Evolutionary conservation across 176 grass and related monocot genomes (phyloP).

Genomic region (Puya raimondii): DNA sequence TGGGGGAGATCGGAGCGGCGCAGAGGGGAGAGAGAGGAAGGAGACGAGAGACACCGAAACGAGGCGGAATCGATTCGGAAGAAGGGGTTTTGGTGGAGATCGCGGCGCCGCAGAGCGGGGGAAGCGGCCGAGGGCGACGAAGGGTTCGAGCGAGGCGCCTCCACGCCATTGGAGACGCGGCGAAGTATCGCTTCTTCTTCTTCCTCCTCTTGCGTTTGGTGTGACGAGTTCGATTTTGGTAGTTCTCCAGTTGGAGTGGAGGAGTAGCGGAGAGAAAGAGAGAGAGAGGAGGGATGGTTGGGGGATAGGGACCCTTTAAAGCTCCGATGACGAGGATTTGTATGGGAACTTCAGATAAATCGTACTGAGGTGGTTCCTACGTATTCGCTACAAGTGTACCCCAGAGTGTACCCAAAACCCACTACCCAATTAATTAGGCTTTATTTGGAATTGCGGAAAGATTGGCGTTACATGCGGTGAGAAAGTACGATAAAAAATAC

Average conservation of each 20-base stretch:
- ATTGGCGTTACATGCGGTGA: no score
- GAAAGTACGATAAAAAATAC: no score
- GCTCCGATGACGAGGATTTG: no score
- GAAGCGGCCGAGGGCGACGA: background rate
- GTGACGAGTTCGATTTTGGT: background rate
- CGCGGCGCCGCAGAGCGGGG: background rate
- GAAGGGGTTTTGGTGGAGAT: background rate
- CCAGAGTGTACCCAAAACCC: no score
- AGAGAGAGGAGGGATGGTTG: background rate
- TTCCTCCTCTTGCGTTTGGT: background rate
- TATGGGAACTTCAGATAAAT: no score
- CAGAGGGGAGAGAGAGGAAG: background rate
- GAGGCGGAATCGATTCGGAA: background rate
- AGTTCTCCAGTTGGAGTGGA: background rate
- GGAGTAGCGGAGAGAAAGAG: background rate
- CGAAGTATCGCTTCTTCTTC: background rate
- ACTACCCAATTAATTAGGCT: no score
- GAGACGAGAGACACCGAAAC: conserved; percentile 2
- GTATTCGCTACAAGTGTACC: no score
- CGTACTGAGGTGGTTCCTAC: no score
- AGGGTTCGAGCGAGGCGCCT: conserved; percentile 4
- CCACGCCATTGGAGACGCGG: background rate
- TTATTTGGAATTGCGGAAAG: no score
- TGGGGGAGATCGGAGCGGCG: background rate
- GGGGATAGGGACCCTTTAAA: background rate